Evolutionary conservation across 768 basidiomycete species (phyloP).

Genomic region (Tulasnella sp.): DNA sequence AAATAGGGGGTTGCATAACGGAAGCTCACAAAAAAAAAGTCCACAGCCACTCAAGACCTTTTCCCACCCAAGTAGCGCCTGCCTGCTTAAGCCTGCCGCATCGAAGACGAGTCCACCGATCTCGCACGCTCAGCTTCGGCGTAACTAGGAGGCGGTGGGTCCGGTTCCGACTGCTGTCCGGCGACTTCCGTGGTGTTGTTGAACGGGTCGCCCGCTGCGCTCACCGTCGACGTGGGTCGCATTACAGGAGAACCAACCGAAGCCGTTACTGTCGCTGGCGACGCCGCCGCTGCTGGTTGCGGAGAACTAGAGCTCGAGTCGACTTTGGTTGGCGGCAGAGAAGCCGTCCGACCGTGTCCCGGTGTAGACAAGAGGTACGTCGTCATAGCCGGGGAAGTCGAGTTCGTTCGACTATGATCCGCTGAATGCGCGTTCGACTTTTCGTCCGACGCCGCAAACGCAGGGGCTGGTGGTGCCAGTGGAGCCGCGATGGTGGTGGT

Average conservation of each 20-base stretch:
- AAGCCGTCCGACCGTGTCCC: not conserved
- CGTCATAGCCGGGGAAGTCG: not conserved
- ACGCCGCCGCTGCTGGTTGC: not conserved
- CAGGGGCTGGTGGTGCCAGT: no score
- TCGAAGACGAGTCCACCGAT: not conserved
- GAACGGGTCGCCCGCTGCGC: not conserved
- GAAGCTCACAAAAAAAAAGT: no score
- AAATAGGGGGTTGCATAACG: no score
- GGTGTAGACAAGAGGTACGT: not conserved
- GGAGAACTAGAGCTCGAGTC: not conserved
- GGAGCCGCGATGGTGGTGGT: no score
- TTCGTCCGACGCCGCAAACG: no score
- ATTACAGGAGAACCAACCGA: no score
- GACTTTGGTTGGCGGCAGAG: not conserved
- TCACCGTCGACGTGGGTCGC: not conserved
- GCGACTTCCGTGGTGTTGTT: not conserved
- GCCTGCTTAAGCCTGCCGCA: no score
- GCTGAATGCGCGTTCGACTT: not conserved
- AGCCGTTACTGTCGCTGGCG: no score
- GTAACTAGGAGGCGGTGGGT: no score
- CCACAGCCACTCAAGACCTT: no score
- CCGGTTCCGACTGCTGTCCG: not conserved
- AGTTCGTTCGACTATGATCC: not conserved
- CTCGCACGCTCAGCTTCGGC: not conserved
- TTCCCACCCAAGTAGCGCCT: no score